A percentile compares a stretch with the other conserved stretches of the same genome.
Conservation (phyloP, 2,329 filamentous ascomycete species). For the Plenodomus tracheiphilus region DNA sequence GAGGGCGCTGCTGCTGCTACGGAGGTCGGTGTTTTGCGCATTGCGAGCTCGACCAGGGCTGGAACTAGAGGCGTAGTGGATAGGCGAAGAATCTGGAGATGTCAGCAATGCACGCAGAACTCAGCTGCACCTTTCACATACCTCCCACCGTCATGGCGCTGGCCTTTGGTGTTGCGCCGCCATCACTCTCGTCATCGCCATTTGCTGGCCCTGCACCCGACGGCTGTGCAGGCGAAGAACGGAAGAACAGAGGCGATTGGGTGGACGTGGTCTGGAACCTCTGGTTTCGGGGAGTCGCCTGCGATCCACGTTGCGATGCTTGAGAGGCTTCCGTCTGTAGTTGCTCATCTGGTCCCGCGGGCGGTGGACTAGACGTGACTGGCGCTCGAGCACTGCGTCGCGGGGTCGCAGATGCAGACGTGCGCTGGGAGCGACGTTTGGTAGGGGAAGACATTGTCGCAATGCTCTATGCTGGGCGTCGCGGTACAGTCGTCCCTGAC, state of each 20-base stretch:
- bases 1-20: slow-evolving; percentile 82
- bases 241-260: slow-evolving; percentile 77
- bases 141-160: slow-evolving; percentile 65
- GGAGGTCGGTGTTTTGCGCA: slow-evolving; percentile 69
- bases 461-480: slow-evolving; percentile 7
- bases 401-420: slow-evolving; percentile 59
- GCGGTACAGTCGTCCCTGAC: not conserved
- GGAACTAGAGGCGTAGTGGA: slow-evolving; percentile 87
- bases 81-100: slow-evolving; percentile 80
- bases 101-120: slow-evolving; percentile 12
- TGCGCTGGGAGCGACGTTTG: slow-evolving; percentile 58
- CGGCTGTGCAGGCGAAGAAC: slow-evolving; percentile 59
- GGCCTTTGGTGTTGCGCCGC: slow-evolving; percentile 72
- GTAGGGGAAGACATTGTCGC: slow-evolving; percentile 64
- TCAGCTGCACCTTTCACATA: slow-evolving; percentile 42
- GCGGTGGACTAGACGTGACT: slow-evolving; percentile 54
- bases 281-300: slow-evolving; percentile 53
- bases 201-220: slow-evolving; percentile 45
- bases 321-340: slow-evolving; percentile 48
- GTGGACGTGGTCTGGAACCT: slow-evolving; percentile 53
- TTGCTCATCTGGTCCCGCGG: slow-evolving; percentile 48
- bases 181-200: slow-evolving; percentile 56
- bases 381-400: slow-evolving; percentile 57
- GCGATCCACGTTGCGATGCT: slow-evolving; percentile 42
- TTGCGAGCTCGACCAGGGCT: slow-evolving; percentile 70